Base-by-base conservation (phyloP, 257 asterid species). In the Solanum medicagineum region DNA sequence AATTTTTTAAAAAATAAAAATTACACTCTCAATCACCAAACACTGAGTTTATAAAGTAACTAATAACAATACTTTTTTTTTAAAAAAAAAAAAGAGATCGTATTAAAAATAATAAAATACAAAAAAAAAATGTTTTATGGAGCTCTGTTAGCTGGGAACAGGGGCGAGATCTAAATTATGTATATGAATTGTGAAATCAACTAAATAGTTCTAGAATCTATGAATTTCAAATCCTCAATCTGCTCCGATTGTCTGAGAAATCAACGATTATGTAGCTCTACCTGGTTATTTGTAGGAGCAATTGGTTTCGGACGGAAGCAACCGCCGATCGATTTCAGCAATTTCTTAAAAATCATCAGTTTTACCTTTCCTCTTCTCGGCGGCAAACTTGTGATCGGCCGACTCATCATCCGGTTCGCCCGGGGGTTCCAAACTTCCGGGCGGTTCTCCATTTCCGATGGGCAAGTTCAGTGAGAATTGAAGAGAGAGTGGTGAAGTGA, bases 281-380 rank as follows among this genome's bases (percentile, higher is more conserved):
- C 12, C 20, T 12, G 54, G 40, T 49, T 11, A 75, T 49, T 49
- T 9, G 8, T 47, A 7, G 82, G 82, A 1, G 47, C 10, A 51
- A 77, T 51, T 49, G 24, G 24, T 15, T 19, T 77, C 9, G 47
- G 47, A 77, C 45, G 62, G 40, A 77, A 77, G 16, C 82, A 77
- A 15, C 45, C 8, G 10, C 62, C 16, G 62, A 51, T 77, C 22
- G 90, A 89, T n/a, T 73, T 89, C 4, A 81, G 86, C 19, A 89
- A 4, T 42, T 56, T 57, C 83, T 69, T 86, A 44, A 86, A 45
- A 42, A 89, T 86, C 81, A 77, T 79, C 49, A 24, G 5, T 83
- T 9, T 80, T 26, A 86, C 73, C 3, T 71, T 16, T 5, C 88
- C 89, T 44, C 89, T 87, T 77, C 26, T 49, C 5, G 89, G 87